phyloP scores from a whole-genome alignment of 495 filamentous ascomycete species.

The Penicillium manginii region DNA sequence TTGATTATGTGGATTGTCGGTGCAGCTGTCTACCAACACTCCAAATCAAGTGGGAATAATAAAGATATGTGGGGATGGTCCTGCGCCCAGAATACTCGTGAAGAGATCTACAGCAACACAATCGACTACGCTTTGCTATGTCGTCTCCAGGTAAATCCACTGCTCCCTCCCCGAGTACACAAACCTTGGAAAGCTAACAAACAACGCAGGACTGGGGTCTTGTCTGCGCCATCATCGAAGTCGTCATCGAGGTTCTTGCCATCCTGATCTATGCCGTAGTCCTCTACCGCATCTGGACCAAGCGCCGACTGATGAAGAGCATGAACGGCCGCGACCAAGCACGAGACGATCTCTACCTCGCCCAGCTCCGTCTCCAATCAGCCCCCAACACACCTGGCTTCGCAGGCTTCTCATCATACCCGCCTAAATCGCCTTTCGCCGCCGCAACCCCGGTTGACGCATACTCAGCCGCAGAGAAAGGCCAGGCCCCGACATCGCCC shows the following conservation, averaged over 20 bases:
- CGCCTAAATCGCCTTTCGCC: constrained; percentile 54
- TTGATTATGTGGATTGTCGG: constrained; percentile 91
- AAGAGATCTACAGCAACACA: constrained; percentile 71
- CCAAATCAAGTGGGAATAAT: constrained; percentile 68
- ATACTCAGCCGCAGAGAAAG: constrained; percentile 61
- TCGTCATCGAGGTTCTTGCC: constrained; percentile 88
- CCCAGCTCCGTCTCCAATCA: constrained; percentile 88
- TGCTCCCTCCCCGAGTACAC: not conserved
- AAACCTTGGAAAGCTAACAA: not conserved
- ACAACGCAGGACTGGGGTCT: constrained; percentile 81
- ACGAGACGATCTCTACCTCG: constrained; percentile 91
- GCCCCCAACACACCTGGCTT: constrained; percentile 94
- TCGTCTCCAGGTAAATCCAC: constrained; percentile 76
- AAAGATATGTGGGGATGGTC: constrained; percentile 98
- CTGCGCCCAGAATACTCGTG: constrained; percentile 83
- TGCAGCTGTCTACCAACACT: constrained; percentile 80
- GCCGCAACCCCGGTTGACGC: constrained; percentile 44
- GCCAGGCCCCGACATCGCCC: constrained; percentile 30
- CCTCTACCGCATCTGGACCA: constrained; percentile 96
- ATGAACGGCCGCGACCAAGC: constrained; percentile 96
- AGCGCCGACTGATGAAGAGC: constrained; percentile 89
- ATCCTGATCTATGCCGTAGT: constrained; percentile 91
- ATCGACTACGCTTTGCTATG: constrained; percentile 93
- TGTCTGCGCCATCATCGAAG: constrained; percentile 95
- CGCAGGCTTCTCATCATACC: constrained; percentile 39